Base-by-base conservation (phyloP, 805 yeast species). In the Maudiozyma saulgeensis region DNA sequence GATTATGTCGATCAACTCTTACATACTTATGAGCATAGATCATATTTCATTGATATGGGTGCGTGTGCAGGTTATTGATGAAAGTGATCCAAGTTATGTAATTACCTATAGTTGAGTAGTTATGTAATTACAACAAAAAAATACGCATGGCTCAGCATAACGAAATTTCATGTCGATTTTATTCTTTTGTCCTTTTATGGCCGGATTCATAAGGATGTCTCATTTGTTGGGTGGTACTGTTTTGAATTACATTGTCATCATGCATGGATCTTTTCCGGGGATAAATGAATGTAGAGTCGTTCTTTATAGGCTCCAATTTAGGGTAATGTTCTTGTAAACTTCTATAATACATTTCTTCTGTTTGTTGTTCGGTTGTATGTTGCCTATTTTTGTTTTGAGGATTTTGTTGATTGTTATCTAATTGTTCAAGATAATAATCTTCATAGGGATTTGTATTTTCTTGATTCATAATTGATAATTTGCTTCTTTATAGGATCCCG, bases 21-120 rank as follows among this genome's bases (percentile, higher is more conserved):
- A 6, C 71, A 69, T 51, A 66, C 67, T 3, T 62, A 58, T 46
- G 71, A 71, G 44, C 75, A 71, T 48, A 56, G 72, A 28, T 60
- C 66, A 9, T 70, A 70, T 49, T 71, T 71, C 51, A 54, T 68
- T 42, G 54, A 60, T 6, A 58, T 70, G 12, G 63, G 59, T 50
- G 63, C 64, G 39, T 71, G 75, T 52, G 52, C 49, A 8, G 62
- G 59, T 8, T 60, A 21, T 39, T 39, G 42, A 39, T 18, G 19
- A 35, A n/a, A 13, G 18, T n/a, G 18, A 35, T n/a, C 6, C 5
- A 15, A 5, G 32, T 8, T 28, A 28, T 28, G 32, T 28, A 28
- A 28, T 28, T 28, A 8, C 21, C 40, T 37, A 37, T 37, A 37
- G 13, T 37, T 37, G 2, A 37, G 21, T 16, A 37, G 40, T 28